A percentile compares a stretch with the other conserved stretches of the same genome.
These are phyloP conservation scores for Mrakia blollopis DNA, from an alignment of 768 basidiomycete species.

Conservation along the genomic window DNA sequence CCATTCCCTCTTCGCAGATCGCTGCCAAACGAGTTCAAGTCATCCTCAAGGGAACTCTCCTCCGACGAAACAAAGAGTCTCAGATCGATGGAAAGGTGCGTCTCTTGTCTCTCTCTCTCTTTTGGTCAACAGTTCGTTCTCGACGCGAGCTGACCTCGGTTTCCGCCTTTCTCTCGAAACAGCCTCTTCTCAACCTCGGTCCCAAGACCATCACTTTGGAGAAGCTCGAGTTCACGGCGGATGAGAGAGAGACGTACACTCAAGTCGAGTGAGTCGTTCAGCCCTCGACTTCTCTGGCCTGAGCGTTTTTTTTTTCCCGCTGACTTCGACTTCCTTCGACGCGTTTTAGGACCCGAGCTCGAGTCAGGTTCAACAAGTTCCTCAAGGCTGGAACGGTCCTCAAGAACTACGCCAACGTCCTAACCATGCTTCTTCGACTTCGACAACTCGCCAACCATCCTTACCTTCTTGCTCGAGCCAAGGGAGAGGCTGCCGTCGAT, in stretches of 20 bases:
- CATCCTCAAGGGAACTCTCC: conserved; percentile 53
- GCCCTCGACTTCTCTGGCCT: not conserved
- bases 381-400: conserved; percentile 28
- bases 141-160: not conserved
- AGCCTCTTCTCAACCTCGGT: conserved; percentile 7
- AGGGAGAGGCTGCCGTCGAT: not conserved
- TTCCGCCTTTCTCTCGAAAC: not conserved
- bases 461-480: conserved; percentile 18
- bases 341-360: conserved; percentile 42
- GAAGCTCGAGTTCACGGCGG: conserved; percentile 56
- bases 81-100: conserved; percentile 59
- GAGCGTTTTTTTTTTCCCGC: not conserved
- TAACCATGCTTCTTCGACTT: conserved; percentile 28
- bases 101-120: not conserved
- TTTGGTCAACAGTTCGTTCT: too few relatives aligned
- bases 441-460: conserved; percentile 31
- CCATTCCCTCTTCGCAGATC: conserved; percentile 35
- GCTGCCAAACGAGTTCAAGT: conserved; percentile 56
- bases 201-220: conserved; percentile 49
- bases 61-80: conserved; percentile 65
- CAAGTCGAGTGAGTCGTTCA: conserved; percentile 27
- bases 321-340: conserved; percentile 4
- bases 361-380: conserved; percentile 59
- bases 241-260: conserved; percentile 62
- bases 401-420: conserved; percentile 24